Base-by-base conservation (phyloP, 163 green algal species). In the Scenedesmus sp. region DNA sequence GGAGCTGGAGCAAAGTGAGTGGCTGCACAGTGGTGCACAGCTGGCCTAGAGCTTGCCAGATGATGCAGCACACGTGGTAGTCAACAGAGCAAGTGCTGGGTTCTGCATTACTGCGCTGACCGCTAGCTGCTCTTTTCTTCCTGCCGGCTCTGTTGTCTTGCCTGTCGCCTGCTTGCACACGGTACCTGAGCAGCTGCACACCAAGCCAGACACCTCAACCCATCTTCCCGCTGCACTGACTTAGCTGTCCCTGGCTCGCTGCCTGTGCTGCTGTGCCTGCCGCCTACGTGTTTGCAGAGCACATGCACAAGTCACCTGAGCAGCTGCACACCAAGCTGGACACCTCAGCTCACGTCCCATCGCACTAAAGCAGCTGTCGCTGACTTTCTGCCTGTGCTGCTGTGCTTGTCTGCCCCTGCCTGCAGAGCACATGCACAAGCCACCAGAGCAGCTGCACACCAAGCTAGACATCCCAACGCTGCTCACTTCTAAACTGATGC, bases 241-340 rank as follows among this genome's bases (percentile, higher is more conserved):
- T 15, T 64, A 10, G 59, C 59, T 64, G 8, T 9, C 59, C 8
- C 59, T 15, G 9, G 76, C 46, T 84, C 20, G 62, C 62, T 20
- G 12, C 3, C 9, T 84, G 46, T 84, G 16, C 76, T n/a, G 15
- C 9, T 59, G 13, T 85, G n/a, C 9, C 16, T 85, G 54, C n/a
- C 54, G 79, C n/a, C 15, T 46, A 64, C 34, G 34, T 46, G 34
- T 46, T 46, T 46, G 34, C 85, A 90, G 85, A 90, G 34, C 85
- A 90, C 46, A 54, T 90, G 26, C 85, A 90, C 66, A 66, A 1
- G 12, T 13, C 60, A 62, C 23, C 52, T 26, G 70, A 84, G 23
- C 57, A 91, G n/a, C 55, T 86, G 74, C 18, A 86, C 9, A 64
- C 81, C 20, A 60, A 74, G 73, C 87, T 91, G 56, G 79, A 91